A percentile compares a stretch with the other conserved stretches of the same genome.
phyloP scores from a whole-genome alignment of 2,329 filamentous ascomycete genomes.

The Talaromyces sp. region DNA sequence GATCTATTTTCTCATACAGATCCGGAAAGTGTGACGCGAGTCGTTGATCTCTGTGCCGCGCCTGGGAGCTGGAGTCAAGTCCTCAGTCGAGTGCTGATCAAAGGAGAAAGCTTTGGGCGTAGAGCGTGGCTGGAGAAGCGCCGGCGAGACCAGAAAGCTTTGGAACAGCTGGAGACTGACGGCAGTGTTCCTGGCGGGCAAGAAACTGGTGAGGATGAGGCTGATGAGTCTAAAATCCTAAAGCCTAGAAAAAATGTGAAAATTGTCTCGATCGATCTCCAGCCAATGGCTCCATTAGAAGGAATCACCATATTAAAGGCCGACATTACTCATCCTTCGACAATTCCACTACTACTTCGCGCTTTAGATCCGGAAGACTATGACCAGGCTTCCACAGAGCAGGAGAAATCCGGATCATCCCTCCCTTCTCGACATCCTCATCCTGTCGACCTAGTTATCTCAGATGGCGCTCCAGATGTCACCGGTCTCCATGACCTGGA shows the following conservation, averaged over 20 bases:
- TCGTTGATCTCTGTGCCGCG: slow-evolving; percentile 93
- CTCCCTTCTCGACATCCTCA: slow-evolving; percentile 54
- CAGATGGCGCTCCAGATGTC: slow-evolving; percentile 92
- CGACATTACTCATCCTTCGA: slow-evolving; percentile 95
- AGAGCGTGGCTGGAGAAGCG: slow-evolving; percentile 84
- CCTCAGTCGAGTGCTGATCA: slow-evolving; percentile 85
- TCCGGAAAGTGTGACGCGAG: slow-evolving; percentile 71
- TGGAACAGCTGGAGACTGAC: slow-evolving; percentile 18
- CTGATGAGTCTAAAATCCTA: slow-evolving; percentile 26
- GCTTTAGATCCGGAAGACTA: slow-evolving; percentile 74
- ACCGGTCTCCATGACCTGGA: slow-evolving; percentile 95
- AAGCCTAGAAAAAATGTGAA: slow-evolving; percentile 68
- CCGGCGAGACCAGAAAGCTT: slow-evolving; percentile 48
- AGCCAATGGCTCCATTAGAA: slow-evolving; percentile 89
- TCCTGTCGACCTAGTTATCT: slow-evolving; percentile 88
- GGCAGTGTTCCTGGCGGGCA: slow-evolving; percentile 15
- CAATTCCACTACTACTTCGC: slow-evolving; percentile 79
- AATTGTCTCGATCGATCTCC: slow-evolving; percentile 92
- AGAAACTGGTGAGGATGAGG: slow-evolving; percentile 26
- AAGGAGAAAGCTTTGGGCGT: slow-evolving; percentile 84
- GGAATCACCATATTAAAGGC: slow-evolving; percentile 90
- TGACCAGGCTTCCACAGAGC: slow-evolving; percentile 12
- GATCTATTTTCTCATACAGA: slow-evolving; percentile 69
- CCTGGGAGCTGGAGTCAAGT: slow-evolving; percentile 98
- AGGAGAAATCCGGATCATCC: slow-evolving; percentile 23